These are phyloP conservation scores for Podospora pseudoanserina DNA, from an alignment of 495 filamentous ascomycete genomes.

Conservation along the genomic window DNA sequence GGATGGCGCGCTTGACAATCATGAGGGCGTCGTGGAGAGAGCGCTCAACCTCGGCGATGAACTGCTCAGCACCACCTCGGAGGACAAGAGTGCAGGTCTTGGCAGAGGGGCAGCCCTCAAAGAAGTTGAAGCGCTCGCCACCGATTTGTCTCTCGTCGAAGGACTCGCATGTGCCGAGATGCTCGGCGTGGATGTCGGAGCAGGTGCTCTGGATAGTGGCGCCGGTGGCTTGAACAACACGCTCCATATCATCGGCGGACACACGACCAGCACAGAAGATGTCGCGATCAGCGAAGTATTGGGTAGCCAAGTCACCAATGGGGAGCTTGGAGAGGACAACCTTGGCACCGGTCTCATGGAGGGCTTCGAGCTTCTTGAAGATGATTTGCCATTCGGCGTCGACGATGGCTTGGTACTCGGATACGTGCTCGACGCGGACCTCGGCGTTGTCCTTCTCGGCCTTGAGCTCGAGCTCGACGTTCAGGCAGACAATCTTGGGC, in stretches of 20 bases:
- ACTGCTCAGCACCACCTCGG: slow-evolving; percentile 95
- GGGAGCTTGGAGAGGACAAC: slow-evolving; percentile 96
- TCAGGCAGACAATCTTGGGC: slow-evolving; percentile 92
- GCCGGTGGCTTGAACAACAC: slow-evolving; percentile 90
- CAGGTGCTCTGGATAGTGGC: slow-evolving; percentile 92
- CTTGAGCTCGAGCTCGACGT: slow-evolving; percentile 96
- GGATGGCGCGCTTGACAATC: slow-evolving; percentile 96
- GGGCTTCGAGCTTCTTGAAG: slow-evolving; percentile 94
- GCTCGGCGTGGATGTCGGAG: slow-evolving; percentile 85
- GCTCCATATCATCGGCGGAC: slow-evolving; percentile 88
- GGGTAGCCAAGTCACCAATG: slow-evolving; percentile 95
- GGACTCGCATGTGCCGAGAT: slow-evolving; percentile 82
- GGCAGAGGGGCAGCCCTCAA: slow-evolving; percentile 88
- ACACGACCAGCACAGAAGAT: slow-evolving; percentile 98
- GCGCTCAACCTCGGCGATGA: slow-evolving; percentile 97
- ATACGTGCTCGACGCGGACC: slow-evolving; percentile 95
- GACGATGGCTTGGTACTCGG: slow-evolving; percentile 98
- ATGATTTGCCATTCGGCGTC: slow-evolving; percentile 99
- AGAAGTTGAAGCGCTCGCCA: slow-evolving; percentile 96
- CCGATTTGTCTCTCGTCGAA: slow-evolving; percentile 98
- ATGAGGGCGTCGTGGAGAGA: slow-evolving; percentile 98
- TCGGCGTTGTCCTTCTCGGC: slow-evolving; percentile 99
- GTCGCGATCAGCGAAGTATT: slow-evolving; percentile 97
- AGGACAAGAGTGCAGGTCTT: slow-evolving; percentile 97
- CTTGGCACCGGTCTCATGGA: slow-evolving; percentile 89